Evolutionary conservation across 306 rosid genomes (phyloP).

Genomic region (Cercis canadensis): DNA sequence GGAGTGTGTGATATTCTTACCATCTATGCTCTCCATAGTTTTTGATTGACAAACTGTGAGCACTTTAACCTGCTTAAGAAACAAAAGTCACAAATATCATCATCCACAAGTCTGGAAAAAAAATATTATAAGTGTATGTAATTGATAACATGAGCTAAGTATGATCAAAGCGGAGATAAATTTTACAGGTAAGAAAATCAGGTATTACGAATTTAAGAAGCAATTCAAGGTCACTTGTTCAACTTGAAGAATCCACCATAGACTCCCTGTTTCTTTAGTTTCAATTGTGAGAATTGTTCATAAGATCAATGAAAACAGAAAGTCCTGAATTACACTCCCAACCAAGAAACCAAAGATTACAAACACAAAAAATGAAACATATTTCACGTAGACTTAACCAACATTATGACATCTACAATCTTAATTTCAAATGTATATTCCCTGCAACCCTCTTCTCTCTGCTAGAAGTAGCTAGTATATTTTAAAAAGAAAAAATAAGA

Average conservation of each 20-base stretch:
- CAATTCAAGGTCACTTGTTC: too few relatives aligned
- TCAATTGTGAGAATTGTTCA: constrained; percentile 11
- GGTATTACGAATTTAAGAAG: too few relatives aligned
- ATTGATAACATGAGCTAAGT: not conserved
- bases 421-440: not conserved
- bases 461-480: not conserved
- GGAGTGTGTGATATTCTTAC: constrained; percentile 44
- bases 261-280: constrained; percentile 21
- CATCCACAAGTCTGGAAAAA: constrained; percentile 32
- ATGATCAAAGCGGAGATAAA: too few relatives aligned
- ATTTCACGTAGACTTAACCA: not conserved
- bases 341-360: too few relatives aligned
- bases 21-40: constrained; percentile 53
- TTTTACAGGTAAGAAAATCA: too few relatives aligned
- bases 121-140: not conserved
- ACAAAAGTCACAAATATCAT: constrained; percentile 37
- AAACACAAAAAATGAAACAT: too few relatives aligned
- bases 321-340: too few relatives aligned
- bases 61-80: constrained; percentile 75
- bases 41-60: constrained; percentile 83
- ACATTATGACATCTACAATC: not conserved
- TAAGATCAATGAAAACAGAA: constrained; percentile 20
- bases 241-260: not conserved
- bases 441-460: not conserved
- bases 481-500: too few relatives aligned